phyloP scores from a whole-genome alignment of 176 grass and related monocot species.

The Eleusine indica region DNA sequence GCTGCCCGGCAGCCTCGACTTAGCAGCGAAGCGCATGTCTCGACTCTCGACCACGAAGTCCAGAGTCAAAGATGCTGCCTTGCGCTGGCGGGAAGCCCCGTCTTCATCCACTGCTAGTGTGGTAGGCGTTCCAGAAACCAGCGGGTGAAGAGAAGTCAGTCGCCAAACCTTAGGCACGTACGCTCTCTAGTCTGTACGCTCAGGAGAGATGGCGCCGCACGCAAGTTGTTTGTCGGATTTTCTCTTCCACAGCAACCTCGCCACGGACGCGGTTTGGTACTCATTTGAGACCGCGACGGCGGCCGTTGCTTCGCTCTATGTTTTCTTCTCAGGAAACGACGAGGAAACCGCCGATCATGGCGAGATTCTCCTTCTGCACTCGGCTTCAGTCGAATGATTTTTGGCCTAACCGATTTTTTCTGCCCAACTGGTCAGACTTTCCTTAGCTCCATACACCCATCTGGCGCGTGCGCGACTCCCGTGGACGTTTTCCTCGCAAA shows the following conservation, averaged over 20 bases:
- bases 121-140: background rate
- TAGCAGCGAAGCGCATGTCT: too few relatives aligned
- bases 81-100: background rate
- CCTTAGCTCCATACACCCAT: too few relatives aligned
- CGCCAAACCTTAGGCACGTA: background rate
- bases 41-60: background rate
- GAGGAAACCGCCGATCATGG: conserved; percentile 9
- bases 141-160: background rate
- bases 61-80: background rate
- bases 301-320: conserved; percentile 1
- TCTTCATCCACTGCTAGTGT: too few relatives aligned
- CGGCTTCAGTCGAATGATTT: background rate
- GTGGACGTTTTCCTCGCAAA: background rate
- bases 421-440: background rate
- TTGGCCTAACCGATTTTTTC: background rate
- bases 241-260: background rate
- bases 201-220: conserved; percentile 1
- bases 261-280: background rate
- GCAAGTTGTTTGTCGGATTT: conserved; percentile 36
- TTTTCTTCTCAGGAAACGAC: background rate
- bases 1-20: background rate
- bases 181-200: background rate
- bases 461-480: background rate
- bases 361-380: background rate
- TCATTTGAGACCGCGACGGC: background rate